Evolutionary conservation across 83 land plant genomes (phyloP), one percentile per base, ranked within the genome.

Genomic region (Diphasiastrum complanatum): DNA sequence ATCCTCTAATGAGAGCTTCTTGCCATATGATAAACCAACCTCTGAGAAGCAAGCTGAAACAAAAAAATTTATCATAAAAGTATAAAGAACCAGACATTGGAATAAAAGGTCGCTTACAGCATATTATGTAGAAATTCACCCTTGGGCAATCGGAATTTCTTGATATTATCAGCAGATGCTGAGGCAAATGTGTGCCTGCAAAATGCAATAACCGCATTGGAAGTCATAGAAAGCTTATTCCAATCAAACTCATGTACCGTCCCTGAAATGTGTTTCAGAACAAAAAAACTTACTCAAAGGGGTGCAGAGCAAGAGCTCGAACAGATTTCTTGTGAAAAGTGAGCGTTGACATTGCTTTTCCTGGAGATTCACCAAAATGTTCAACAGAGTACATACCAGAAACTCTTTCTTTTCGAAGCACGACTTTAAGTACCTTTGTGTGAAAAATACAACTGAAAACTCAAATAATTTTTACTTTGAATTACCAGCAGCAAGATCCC

Each of bases 311-410:
- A 75, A 95, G 72, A 19, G 99, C 99, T 43, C 99, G 75, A 26
- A 95, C 99, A 54, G 99, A 95, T 61, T 95, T 95, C 65, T 95
- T 95, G 71, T 95, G 99, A 66, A 82, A 87, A 6, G 99, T 95
- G 18, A 95, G 84, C 32, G 99, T 95, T 20, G 79, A 67, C 87
- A 90, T 89, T 27, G 99, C 72, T 61, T 95, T 95, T 14, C 99
- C 99, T 95, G 81, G 57, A 71, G 4, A 23, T 45, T 26, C 5
- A 48, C 56, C 37, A 19, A 69, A 24, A 63, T 37, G 38, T 20
- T 5, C 11, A 43, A 48, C 51, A n/a, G n/a, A n/a, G n/a, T n/a
- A n/a, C n/a, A n/a, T n/a, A n/a, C n/a, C n/a, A n/a, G n/a, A n/a
- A n/a, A n/a, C n/a, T n/a, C n/a, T n/a, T n/a, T n/a, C n/a, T n/a